These are phyloP conservation scores for Dipodascus albidus DNA, from an alignment of 805 yeast species.

Conservation along the genomic window DNA sequence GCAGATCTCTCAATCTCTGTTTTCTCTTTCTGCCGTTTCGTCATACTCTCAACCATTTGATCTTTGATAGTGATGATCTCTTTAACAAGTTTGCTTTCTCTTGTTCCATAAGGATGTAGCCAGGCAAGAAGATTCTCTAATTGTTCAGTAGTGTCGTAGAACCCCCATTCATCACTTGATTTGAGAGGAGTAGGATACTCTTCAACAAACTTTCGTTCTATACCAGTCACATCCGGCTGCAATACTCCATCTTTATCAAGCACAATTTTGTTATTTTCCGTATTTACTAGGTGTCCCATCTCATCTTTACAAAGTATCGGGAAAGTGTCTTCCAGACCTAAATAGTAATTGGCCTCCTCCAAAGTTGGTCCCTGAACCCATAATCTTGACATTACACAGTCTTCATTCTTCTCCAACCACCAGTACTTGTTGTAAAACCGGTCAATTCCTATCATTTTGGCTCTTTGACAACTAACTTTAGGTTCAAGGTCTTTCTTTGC, in stretches of 20 bases:
- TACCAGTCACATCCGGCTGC: slow-evolving; percentile 1
- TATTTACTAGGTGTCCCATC: background rate
- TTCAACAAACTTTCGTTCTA: slow-evolving; percentile 53
- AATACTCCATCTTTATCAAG: slow-evolving; percentile 6
- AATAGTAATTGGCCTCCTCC: slow-evolving; percentile 31
- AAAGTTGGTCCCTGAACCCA: slow-evolving; percentile 87
- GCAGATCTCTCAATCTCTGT: slow-evolving; percentile 17
- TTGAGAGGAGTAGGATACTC: slow-evolving; percentile 50
- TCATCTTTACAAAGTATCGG: slow-evolving; percentile 1
- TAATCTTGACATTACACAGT: slow-evolving; percentile 20
- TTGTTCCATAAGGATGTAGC: slow-evolving; percentile 63
- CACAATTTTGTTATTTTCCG: slow-evolving; percentile 2
- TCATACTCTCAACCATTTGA: slow-evolving; percentile 42
- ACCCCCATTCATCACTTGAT: slow-evolving; percentile 53
- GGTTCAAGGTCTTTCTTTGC: slow-evolving; percentile 38
- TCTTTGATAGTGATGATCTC: slow-evolving; percentile 46
- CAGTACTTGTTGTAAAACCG: slow-evolving; percentile 78
- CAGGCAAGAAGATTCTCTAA: slow-evolving; percentile 46
- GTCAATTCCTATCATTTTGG: slow-evolving; percentile 70
- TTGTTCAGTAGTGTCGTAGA: slow-evolving; percentile 48
- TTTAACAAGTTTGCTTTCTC: slow-evolving; percentile 57
- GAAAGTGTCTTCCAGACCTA: slow-evolving; percentile 15
- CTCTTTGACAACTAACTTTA: slow-evolving; percentile 55
- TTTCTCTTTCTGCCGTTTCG: slow-evolving; percentile 34
- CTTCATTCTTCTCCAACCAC: slow-evolving; percentile 89